Conservation (phyloP, 805 yeast genomes). For the Hanseniaspora lachancei region DNA sequence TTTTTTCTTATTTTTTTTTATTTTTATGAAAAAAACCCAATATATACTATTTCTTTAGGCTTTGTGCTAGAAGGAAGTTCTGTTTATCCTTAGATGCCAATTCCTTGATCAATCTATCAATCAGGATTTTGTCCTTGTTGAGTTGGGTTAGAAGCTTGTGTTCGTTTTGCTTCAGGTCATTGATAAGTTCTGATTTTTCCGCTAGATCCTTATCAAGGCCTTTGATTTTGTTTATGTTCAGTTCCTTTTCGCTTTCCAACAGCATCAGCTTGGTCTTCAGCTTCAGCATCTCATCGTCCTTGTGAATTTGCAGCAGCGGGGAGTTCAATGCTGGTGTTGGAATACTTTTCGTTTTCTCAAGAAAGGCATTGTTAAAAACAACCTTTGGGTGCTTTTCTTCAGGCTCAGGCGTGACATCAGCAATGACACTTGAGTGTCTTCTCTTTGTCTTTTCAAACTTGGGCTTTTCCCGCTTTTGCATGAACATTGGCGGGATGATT, state of each 20-base stretch:
- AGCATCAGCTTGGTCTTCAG: not conserved
- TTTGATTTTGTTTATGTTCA: not conserved
- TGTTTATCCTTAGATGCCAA: slow-evolving; percentile 2
- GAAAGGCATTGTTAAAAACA: not conserved
- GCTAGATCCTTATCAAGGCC: not conserved
- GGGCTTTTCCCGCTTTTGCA: not conserved
- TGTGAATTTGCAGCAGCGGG: not conserved
- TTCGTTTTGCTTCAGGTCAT: not conserved
- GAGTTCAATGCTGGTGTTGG: not conserved
- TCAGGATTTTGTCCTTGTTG: not conserved
- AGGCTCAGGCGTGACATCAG: slow-evolving; percentile 4
- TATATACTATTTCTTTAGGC: not conserved
- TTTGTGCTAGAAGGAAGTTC: slow-evolving; percentile 5
- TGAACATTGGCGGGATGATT: slow-evolving; percentile 11
- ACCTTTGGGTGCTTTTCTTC: not conserved
- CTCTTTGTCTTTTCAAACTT: not conserved
- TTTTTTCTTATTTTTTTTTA: not conserved
- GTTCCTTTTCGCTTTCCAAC: not conserved
- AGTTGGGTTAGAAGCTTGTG: not conserved
- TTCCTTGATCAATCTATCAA: not conserved
- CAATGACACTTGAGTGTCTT: not conserved
- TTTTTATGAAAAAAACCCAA: not conserved
- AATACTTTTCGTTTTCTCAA: not conserved
- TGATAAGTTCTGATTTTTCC: not conserved
- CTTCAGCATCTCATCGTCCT: not conserved